Evolutionary conservation across 2,329 filamentous ascomycete species (phyloP).

Genomic region (Colletotrichum paranaense): DNA sequence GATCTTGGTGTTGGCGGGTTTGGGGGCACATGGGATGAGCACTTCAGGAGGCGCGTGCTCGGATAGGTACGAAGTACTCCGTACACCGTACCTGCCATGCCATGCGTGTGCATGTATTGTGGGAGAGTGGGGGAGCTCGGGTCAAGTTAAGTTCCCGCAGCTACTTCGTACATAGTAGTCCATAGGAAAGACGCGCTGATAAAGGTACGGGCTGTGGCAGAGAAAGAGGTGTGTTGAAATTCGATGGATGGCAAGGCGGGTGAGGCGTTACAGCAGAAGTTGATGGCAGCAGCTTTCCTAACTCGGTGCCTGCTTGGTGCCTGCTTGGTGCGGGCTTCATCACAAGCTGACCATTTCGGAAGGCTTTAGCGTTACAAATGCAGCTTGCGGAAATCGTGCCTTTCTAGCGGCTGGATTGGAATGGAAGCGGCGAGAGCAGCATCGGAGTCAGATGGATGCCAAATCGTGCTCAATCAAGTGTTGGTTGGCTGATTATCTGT

Average conservation of each 20-base stretch:
- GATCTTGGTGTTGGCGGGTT: slow-evolving; percentile 11
- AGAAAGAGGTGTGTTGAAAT: background rate
- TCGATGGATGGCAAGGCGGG: background rate
- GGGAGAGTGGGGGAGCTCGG: background rate
- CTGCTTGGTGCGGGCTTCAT: slow-evolving; percentile 6
- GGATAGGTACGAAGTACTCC: background rate
- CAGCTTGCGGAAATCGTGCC: slow-evolving; percentile 12
- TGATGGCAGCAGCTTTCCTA: slow-evolving; percentile 6
- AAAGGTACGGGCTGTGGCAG: no score
- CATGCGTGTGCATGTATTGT: no score
- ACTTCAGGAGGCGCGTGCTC: slow-evolving; percentile 6
- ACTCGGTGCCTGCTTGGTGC: background rate
- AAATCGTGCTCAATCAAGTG: background rate
- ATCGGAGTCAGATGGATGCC: background rate
- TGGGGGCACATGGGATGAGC: slow-evolving; percentile 9
- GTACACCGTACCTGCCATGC: background rate
- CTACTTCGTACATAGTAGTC: no score
- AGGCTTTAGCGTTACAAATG: background rate
- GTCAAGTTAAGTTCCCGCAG: background rate
- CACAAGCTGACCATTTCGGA: background rate
- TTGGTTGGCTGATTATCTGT: background rate
- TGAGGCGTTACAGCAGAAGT: slow-evolving; percentile 7
- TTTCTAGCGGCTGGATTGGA: slow-evolving; percentile 14
- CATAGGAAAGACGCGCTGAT: no score
- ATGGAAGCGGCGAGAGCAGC: slow-evolving; percentile 14